Evolutionary conservation across 108 stramenopile genomes (phyloP), one percentile per base, ranked within the genome.

Genomic region (Cyclotella choctawhatcheeana): DNA sequence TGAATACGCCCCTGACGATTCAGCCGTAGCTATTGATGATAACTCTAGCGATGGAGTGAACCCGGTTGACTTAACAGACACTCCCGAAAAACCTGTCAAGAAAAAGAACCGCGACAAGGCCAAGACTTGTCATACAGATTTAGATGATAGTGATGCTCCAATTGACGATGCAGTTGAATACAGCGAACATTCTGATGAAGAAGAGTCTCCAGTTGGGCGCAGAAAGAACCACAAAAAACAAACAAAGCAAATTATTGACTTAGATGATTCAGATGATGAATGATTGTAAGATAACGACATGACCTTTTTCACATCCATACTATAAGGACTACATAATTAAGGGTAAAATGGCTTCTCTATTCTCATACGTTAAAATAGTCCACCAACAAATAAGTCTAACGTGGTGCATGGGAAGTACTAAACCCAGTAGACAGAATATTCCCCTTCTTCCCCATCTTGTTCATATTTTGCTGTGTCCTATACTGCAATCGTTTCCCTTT

Each of bases 391-490:
- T 22, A 2, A 52, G 21, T 56, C 66, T 89, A 94, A 58, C 93
- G 61, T 34, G 85, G 71, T 22, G 90, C 90, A 66, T 88, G 87
- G 2, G 93, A 87, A 16, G 89, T 88, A 75, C 71, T 76, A 10
- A 94, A 90, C 18, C 88, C 88, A 64, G 87, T 94, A 83, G 88
- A 85, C 73, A 90, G 61, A 33, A 86, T 82, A 69, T 94, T 94
- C 17, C 76, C 86, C 83, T 94, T 94, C 77, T 94, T 94, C 83
- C 88, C 88, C 93, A 94, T 94, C 61, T 71, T 80, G 52, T 94
- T 94, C 60, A 87, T 91, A 55, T 91, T 90, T 64, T 71, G 58
- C 14, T 30, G 73, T 12, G 84, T 85, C 61, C 77, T 77, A 56
- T 83, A 43, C 56, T 78, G 71, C 73, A 89, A 69, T 53, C 87